Evolutionary conservation across 2,329 filamentous ascomycete genomes (phyloP), one percentile per base, ranked within the genome.

Genomic region (Lojkania enalia): DNA sequence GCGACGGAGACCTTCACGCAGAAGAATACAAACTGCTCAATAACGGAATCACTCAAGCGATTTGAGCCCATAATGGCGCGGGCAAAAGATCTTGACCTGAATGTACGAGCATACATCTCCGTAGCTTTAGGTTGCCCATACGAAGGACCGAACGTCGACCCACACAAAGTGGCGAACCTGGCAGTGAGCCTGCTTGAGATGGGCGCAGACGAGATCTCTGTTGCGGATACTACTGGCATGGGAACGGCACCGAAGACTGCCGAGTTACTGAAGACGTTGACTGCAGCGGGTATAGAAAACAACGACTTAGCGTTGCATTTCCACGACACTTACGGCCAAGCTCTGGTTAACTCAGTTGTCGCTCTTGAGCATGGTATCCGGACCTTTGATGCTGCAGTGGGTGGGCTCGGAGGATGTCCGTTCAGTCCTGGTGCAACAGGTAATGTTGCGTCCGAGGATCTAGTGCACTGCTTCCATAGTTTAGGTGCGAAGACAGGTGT

Each of bases 161-260:
- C 82, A 0, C 72, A 79, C 54, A 78, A 76, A 43, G 83, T 86
- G 2, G 82, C 83, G 2, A 78, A 82, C 20, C 74, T 86, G 18
- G 82, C 82, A 76, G 48, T 83, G 76, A 61, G 72, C 5, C 68
- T 96, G 37, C 77, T 96, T 1, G 87, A 91, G 62, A 88, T 92
- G 77, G 91, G 91, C 14, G 91, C 89, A 15, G 89, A 95, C 63
- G 90, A 96, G 75, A 90, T 96, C 55, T 88, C 87, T 1, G 80
- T 96, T 0, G 90, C 90, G 5, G 91, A 96, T 63, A 96, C 91
- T 0, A 92, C 90, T 0, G 91, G 91, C 14, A 90, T 95, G 80
- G 91, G 90, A 21, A 95, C 88, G 0, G 85, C 84, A n/a, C 84
- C 84, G 14, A 76, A 82, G 44, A 89, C 86, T 2, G 74, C 76